Base-by-base conservation (phyloP, 148 eudicot species). In the Euryodendron excelsum region DNA sequence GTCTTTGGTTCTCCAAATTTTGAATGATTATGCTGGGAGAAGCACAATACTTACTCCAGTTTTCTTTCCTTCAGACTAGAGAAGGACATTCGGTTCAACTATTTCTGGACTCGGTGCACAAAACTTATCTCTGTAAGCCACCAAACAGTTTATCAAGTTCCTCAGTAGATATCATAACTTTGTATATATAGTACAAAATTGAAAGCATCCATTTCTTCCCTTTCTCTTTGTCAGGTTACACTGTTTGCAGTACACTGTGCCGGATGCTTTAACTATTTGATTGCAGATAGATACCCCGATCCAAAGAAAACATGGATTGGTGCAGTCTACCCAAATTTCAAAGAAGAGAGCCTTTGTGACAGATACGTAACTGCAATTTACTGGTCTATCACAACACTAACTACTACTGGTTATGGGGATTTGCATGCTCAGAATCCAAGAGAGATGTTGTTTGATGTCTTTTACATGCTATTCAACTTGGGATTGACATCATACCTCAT, bases 381-480 rank as follows among this genome's bases (percentile, higher is more conserved):
- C 87, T 96, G 92, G 95, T 91, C 99, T 5, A 93, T 93, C 55
- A 92, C 89, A 23, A 96, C 99, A 23, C 80, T 96, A 30, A 85
- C 95, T 11, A 95, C 99, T 7, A 91, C 96, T 4, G 99, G 99
- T 25, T 95, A 93, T 70, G 99, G 99, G 6, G 99, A 95, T 77
- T 77, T 95, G 68, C 99, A 95, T 81, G 89, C 99, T 23, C 84
- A 89, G 61, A 95, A 95, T 78, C 72, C 91, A 23, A 80, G 87
- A 72, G 99, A 95, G 87, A 95, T 95, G 99, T 14, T 93, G 17
- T 95, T 95, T 65, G 87, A 73, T 50, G 88, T 89, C 62, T 83
- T 86, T 39, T 95, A 86, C 85, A 93, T 95, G 97, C 85, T 95
- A 18, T 95, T 95, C 91, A 93, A 95, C 82, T 80, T 93, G 47